These are phyloP conservation scores for Lachnellula subtilissima DNA, from an alignment of 2,329 filamentous ascomycete genomes.

Conservation along the genomic window DNA sequence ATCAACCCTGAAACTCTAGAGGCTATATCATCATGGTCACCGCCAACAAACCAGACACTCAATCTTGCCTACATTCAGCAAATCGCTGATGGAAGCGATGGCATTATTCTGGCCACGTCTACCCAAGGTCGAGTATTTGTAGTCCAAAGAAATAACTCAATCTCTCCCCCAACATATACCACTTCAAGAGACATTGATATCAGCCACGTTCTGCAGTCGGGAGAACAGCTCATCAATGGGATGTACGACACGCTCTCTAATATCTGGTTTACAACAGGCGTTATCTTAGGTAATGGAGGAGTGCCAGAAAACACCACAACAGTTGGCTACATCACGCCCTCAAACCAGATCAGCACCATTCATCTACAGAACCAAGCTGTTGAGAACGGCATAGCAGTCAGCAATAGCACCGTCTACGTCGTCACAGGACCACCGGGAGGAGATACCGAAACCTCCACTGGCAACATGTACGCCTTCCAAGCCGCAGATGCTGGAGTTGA, in stretches of 20 bases:
- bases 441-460: conserved; percentile 1
- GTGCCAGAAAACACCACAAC: background rate
- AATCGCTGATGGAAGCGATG: background rate
- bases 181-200: background rate
- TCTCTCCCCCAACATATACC: background rate
- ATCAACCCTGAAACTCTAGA: background rate
- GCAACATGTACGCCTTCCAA: conserved; percentile 7
- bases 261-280: conserved; percentile 2
- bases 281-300: background rate
- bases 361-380: conserved; percentile 10
- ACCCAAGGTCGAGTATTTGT: background rate
- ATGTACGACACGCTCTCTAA: background rate
- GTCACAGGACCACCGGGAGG: conserved; percentile 10
- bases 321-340: background rate
- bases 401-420: conserved; percentile 11
- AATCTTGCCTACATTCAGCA: background rate
- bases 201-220: background rate
- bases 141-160: background rate
- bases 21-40: background rate
- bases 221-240: background rate
- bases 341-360: background rate
- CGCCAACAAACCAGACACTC: background rate
- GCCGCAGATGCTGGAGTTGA: background rate
- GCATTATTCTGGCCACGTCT: background rate
- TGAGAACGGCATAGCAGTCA: conserved; percentile 17